Conservation (phyloP, 1,284 basidiomycete species). For the Malassezia sp. region DNA sequence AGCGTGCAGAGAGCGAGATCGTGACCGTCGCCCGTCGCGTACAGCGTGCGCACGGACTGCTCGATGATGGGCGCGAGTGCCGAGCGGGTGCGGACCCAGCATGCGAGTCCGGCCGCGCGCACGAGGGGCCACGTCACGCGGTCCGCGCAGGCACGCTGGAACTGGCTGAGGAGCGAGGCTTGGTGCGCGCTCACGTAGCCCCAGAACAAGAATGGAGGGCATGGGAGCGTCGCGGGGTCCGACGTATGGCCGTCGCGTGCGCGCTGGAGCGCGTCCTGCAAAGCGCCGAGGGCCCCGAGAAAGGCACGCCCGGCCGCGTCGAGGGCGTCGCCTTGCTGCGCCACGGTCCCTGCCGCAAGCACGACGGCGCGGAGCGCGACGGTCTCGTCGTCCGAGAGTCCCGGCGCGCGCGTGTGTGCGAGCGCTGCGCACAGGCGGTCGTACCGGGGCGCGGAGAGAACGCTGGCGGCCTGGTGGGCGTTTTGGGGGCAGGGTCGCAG, state of each 20-base stretch:
- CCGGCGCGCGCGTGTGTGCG: neutral
- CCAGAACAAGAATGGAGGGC: conserved; percentile 2
- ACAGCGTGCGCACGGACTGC: conserved; percentile 80
- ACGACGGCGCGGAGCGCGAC: neutral
- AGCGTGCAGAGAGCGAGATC: conserved; percentile 82
- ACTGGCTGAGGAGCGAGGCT: conserved; percentile 2
- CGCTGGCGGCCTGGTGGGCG: too few relatives aligned
- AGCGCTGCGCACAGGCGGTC: too few relatives aligned
- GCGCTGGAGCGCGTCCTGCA: neutral
- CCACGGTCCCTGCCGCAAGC: neutral
- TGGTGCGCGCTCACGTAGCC: conserved; percentile 1
- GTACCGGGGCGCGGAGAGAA: too few relatives aligned
- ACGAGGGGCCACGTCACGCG: conserved; percentile 1
- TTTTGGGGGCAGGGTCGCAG: too few relatives aligned
- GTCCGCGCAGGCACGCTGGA: neutral
- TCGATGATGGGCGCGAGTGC: conserved; percentile 50
- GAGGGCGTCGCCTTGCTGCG: neutral
- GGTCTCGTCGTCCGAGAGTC: neutral
- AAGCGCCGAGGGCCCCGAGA: neutral
- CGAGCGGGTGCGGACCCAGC: conserved; percentile 2
- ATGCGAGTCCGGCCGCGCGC: conserved; percentile 6
- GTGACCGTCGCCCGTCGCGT: conserved; percentile 56
- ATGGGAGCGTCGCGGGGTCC: neutral
- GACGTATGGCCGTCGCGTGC: too few relatives aligned
- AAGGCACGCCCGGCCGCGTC: conserved; percentile 6